Evolutionary conservation across 1,284 basidiomycete species (phyloP).

Genomic region (Fistulina hepatica): DNA sequence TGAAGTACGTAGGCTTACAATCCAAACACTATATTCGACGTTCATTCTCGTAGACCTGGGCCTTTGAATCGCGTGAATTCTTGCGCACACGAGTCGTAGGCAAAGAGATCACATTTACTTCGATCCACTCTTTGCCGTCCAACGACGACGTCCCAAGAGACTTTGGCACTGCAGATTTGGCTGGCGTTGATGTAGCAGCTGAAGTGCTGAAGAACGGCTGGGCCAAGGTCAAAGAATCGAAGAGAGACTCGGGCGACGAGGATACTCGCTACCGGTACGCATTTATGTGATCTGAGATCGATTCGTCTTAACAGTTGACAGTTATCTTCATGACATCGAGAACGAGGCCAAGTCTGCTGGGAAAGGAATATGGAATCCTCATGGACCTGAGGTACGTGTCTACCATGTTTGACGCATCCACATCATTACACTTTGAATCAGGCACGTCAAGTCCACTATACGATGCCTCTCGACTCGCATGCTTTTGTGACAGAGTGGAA

Average conservation of each 20-base stretch:
- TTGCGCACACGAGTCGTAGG: conserved; percentile 79
- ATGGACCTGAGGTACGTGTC: conserved; percentile 64
- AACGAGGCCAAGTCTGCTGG: conserved; percentile 68
- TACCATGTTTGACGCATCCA: conserved; percentile 1
- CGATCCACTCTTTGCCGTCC: conserved; percentile 61
- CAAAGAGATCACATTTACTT: conserved; percentile 75
- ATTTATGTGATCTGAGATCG: background rate
- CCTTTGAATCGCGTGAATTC: conserved; percentile 90
- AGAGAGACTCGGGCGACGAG: conserved; percentile 68
- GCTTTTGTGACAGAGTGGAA: conserved; percentile 89
- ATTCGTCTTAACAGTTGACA: background rate
- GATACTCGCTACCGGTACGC: conserved; percentile 44
- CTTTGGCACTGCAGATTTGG: conserved; percentile 63
- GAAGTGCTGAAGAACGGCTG: conserved; percentile 82
- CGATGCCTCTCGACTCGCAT: conserved; percentile 85
- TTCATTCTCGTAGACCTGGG: conserved; percentile 42
- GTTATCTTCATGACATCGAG: conserved; percentile 48
- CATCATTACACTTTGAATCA: conserved; percentile 22
- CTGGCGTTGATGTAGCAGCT: conserved; percentile 61
- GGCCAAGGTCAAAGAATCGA: conserved; percentile 85
- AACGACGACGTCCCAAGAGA: conserved; percentile 65
- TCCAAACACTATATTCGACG: conserved; percentile 4
- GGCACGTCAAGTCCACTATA: conserved; percentile 69
- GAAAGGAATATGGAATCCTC: conserved; percentile 82
- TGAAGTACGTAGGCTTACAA: conserved; percentile 43